A percentile compares a stretch with the other conserved stretches of the same genome.
These are phyloP conservation scores for Didymellaceae sp. DNA, from an alignment of 2,329 filamentous ascomycete species.

Conservation along the genomic window DNA sequence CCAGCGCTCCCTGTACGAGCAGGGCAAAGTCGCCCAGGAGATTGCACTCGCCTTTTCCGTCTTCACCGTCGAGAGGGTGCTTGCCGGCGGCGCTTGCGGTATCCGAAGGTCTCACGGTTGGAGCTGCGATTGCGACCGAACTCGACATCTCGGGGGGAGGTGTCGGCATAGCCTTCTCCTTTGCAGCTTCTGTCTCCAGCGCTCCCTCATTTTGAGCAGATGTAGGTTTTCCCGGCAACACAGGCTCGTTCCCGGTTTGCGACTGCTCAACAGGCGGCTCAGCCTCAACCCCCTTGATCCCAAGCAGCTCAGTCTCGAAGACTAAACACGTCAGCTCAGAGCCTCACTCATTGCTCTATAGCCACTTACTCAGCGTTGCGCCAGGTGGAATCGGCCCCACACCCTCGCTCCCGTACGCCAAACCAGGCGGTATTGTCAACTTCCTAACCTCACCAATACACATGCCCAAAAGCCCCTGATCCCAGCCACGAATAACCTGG, in stretches of 20 bases:
- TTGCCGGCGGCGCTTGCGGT: conserved; percentile 29
- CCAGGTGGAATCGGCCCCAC: conserved; percentile 81
- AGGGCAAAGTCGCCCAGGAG: conserved; percentile 91
- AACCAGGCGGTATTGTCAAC: conserved; percentile 85
- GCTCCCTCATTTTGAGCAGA: conserved; percentile 9
- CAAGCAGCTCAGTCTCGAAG: conserved; percentile 90
- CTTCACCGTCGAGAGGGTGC: conserved; percentile 50
- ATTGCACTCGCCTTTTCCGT: conserved; percentile 75
- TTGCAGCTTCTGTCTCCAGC: neutral
- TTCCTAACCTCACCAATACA: conserved; percentile 92
- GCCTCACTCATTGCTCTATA: no score
- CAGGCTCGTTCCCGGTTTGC: conserved; percentile 5
- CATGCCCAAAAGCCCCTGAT: conserved; percentile 88
- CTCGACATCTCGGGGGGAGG: conserved; percentile 17
- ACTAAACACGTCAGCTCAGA: no score
- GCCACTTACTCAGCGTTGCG: conserved; percentile 72
- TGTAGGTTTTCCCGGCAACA: conserved; percentile 6
- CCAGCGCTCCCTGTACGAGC: conserved; percentile 85
- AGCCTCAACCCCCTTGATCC: conserved; percentile 66
- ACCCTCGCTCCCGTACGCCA: conserved; percentile 78
- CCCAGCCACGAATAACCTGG: conserved; percentile 94
- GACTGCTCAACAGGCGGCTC: neutral
- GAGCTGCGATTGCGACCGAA: conserved; percentile 18
- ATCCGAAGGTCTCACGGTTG: conserved; percentile 23
- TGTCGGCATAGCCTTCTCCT: conserved; percentile 17